Evolutionary conservation across 192 early-diverging fungal species (phyloP).

Genomic region (Gigaspora rosea): DNA sequence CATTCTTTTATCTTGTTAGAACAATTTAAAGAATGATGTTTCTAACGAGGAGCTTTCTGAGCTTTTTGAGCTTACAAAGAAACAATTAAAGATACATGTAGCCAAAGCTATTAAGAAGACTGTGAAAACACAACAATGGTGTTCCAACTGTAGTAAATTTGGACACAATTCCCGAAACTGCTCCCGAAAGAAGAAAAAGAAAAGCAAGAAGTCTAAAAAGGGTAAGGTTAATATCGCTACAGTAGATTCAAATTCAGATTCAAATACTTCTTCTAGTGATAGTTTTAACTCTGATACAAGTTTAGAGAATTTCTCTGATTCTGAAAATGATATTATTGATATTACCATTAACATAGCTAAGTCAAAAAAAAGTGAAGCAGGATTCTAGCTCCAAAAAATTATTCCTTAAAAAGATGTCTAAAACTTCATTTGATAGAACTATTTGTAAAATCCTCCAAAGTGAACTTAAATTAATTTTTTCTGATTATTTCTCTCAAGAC

Average conservation of each 20-base stretch:
- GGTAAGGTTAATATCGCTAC: neutral
- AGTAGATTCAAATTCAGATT: neutral
- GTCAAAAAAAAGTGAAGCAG: too few species aligned
- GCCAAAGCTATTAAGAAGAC: neutral
- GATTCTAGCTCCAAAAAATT: too few species aligned
- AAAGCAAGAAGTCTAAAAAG: neutral
- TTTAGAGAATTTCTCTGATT: too few species aligned
- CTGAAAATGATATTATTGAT: too few species aligned
- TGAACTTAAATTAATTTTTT: too few species aligned
- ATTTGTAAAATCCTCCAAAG: too few species aligned
- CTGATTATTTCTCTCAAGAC: too few species aligned
- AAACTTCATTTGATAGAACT: too few species aligned
- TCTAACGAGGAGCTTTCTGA: slow-evolving; percentile 4
- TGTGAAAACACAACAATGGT: neutral
- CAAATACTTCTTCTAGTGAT: neutral
- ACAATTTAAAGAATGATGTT: slow-evolving; percentile 12
- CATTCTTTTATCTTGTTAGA: slow-evolving; percentile 13
- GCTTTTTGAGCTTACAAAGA: slow-evolving; percentile 3
- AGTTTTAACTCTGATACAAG: neutral
- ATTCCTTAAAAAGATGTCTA: too few species aligned
- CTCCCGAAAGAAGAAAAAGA: neutral
- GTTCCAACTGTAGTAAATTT: neutral
- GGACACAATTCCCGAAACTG: neutral
- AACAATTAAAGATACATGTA: too few species aligned
- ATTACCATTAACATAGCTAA: too few species aligned